phyloP scores from a whole-genome alignment of 305 asterid genomes.

The Fraxinus albicans region DNA sequence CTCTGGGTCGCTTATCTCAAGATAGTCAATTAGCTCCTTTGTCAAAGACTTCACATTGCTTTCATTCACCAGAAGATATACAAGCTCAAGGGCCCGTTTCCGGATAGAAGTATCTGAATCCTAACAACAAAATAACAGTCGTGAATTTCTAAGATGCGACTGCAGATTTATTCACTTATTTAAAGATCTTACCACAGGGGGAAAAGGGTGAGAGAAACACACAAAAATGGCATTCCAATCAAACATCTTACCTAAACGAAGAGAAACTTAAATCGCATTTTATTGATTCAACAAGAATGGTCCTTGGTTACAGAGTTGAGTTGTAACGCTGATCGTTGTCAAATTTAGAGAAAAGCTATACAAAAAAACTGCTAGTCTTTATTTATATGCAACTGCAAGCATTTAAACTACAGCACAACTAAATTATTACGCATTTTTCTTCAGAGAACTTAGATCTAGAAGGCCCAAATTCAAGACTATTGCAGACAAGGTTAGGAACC shows the following conservation, averaged over 20 bases:
- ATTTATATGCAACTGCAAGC: background rate
- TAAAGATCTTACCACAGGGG: background rate
- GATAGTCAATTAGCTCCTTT: constrained; percentile 87
- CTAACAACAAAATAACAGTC: constrained; percentile 50
- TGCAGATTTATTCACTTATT: constrained; percentile 5
- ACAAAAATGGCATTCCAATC: constrained; percentile 1
- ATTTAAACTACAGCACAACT: constrained; percentile 7
- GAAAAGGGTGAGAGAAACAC: background rate
- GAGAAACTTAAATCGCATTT: background rate
- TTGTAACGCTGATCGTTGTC: background rate
- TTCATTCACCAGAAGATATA: constrained; percentile 89
- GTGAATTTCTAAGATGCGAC: constrained; percentile 24
- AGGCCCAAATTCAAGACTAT: background rate
- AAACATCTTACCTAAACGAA: background rate
- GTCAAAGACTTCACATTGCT: constrained; percentile 83
- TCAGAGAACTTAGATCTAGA: constrained; percentile 11
- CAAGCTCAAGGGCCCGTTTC: constrained; percentile 96
- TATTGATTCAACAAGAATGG: constrained; percentile 5
- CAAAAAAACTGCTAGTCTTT: background rate
- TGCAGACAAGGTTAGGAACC: background rate
- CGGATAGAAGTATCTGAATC: constrained; percentile 99
- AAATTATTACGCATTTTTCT: background rate
- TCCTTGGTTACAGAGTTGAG: constrained; percentile 1
- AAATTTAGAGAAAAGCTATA: background rate
- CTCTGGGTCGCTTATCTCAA: constrained; percentile 82